Evolutionary conservation across 352 stramenopile species (phyloP).

Genomic region (Thalassiosira mediterranea): DNA sequence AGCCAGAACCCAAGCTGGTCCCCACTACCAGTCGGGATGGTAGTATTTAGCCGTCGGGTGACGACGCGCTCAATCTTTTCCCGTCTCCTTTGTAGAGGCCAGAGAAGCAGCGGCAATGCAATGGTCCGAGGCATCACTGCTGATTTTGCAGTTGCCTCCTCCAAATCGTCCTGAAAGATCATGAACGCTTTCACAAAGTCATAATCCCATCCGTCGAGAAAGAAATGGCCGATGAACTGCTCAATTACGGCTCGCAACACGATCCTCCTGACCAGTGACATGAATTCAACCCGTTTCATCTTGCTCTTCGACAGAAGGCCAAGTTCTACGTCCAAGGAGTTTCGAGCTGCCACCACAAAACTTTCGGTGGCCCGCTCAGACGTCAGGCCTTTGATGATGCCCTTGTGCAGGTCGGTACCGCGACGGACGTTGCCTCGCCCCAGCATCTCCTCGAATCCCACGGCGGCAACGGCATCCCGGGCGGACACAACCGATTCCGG

Average conservation of each 20-base stretch:
- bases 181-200: conserved; percentile 49
- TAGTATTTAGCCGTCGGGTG: neutral
- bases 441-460: conserved; percentile 66
- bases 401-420: conserved; percentile 60
- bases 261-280: conserved; percentile 40
- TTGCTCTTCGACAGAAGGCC: neutral
- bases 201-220: conserved; percentile 26
- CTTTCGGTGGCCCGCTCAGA: neutral
- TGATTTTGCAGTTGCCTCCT: conserved; percentile 58
- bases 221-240: conserved; percentile 28
- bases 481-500: conserved; percentile 48
- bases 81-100: conserved; percentile 35
- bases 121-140: conserved; percentile 56
- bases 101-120: conserved; percentile 33
- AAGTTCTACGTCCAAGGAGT: neutral
- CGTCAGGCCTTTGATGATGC: conserved; percentile 40
- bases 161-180: conserved; percentile 60
- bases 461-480: conserved; percentile 41
- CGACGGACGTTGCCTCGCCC: conserved; percentile 52
- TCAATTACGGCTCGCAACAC: conserved; percentile 45
- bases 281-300: conserved; percentile 38
- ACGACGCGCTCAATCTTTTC: conserved; percentile 23
- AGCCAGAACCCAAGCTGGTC: neutral
- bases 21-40: neutral
- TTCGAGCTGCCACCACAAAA: too few relatives aligned